These are phyloP conservation scores for Tephrocybe sp. DNA, from an alignment of 768 basidiomycete genomes.

Conservation along the genomic window DNA sequence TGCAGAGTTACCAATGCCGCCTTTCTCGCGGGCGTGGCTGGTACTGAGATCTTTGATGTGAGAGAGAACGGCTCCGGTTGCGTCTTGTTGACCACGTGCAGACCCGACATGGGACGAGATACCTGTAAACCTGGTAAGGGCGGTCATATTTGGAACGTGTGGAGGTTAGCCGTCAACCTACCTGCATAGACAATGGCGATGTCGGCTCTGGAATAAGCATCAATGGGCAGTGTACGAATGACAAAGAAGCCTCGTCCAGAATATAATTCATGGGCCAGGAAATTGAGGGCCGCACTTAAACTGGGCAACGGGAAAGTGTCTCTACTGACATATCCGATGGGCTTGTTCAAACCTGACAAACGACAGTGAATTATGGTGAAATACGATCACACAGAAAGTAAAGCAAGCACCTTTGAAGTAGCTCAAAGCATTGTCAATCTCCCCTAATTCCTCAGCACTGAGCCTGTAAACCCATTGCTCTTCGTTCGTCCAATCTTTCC, in stretches of 20 bases:
- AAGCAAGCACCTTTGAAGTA: constrained; percentile 38
- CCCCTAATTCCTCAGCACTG: constrained; percentile 30
- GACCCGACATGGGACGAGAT: constrained; percentile 47
- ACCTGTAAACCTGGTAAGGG: constrained; percentile 28
- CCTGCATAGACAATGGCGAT: constrained; percentile 46
- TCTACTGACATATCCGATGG: constrained; percentile 34
- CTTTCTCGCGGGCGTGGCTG: constrained; percentile 40
- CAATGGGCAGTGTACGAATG: constrained; percentile 43
- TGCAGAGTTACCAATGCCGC: constrained; percentile 42
- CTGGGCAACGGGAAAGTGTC: constrained; percentile 46
- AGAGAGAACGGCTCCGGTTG: constrained; percentile 40
- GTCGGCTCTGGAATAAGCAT: constrained; percentile 39
- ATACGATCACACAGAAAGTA: neutral
- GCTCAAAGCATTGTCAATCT: constrained; percentile 37
- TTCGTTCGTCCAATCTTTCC: constrained; percentile 40
- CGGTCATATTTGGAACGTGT: constrained; percentile 13
- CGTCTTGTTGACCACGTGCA: constrained; percentile 44
- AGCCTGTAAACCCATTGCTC: constrained; percentile 44
- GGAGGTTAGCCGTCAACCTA: constrained; percentile 19
- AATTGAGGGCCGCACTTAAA: constrained; percentile 31
- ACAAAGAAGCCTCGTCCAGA: constrained; percentile 50
- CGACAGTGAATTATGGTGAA: neutral
- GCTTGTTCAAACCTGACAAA: constrained; percentile 24
- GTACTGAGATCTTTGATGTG: constrained; percentile 49
- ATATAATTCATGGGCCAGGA: constrained; percentile 41